These are phyloP conservation scores for Heterobasidion irregulare DNA, from an alignment of 1,284 basidiomycete genomes.

Conservation along the genomic window DNA sequence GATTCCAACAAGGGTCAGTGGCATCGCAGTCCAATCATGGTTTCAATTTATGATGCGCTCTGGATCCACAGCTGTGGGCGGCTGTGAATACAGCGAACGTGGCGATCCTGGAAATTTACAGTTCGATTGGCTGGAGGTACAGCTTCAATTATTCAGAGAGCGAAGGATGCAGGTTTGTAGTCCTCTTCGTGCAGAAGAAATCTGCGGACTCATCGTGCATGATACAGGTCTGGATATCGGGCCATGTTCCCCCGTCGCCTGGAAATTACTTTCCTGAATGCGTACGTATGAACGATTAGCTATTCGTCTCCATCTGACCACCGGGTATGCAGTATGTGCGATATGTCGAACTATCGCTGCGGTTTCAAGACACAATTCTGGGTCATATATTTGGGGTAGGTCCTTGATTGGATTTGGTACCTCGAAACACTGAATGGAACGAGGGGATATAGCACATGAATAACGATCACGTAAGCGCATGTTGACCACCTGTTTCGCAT, in stretches of 20 bases:
- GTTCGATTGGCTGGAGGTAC: constrained; percentile 88
- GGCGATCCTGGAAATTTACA: constrained; percentile 79
- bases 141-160: constrained; percentile 63
- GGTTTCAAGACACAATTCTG: constrained; percentile 87
- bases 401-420: constrained; percentile 8
- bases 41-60: neutral
- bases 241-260: constrained; percentile 75
- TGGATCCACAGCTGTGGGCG: constrained; percentile 41
- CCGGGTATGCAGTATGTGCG: constrained; percentile 51
- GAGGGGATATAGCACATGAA: constrained; percentile 55
- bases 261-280: constrained; percentile 84
- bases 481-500: constrained; percentile 1
- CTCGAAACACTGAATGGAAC: neutral
- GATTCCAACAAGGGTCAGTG: constrained; percentile 78
- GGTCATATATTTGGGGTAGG: constrained; percentile 83
- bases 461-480: constrained; percentile 57
- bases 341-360: constrained; percentile 76
- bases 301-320: constrained; percentile 7
- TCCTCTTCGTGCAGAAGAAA: constrained; percentile 16
- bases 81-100: constrained; percentile 51
- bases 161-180: constrained; percentile 67
- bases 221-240: constrained; percentile 30
- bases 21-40: constrained; percentile 6
- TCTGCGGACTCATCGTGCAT: constrained; percentile 1
- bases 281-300: constrained; percentile 34